A percentile compares a stretch with the other conserved stretches of the same genome.
Conservation (phyloP, 805 yeast genomes). For the Saturnispora silvae region DNA sequence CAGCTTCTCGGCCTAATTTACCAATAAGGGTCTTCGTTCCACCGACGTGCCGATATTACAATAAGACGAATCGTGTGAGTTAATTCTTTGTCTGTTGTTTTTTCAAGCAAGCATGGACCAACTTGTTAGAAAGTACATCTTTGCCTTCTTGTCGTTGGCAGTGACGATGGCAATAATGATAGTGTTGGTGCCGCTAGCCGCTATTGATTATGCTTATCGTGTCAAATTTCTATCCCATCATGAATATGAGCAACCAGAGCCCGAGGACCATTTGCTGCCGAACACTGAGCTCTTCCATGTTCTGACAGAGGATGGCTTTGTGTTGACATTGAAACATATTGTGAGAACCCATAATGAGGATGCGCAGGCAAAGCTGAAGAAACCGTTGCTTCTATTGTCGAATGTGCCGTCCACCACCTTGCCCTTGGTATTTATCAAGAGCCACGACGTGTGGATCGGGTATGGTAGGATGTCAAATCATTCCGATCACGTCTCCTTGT, state of each 20-base stretch:
- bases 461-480: background rate
- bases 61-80: too few relatives aligned
- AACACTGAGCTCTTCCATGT: background rate
- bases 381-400: background rate
- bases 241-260: background rate
- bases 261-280: background rate
- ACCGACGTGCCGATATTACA: too few relatives aligned
- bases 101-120: too few relatives aligned
- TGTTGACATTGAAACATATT: conserved; percentile 1
- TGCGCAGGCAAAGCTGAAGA: background rate
- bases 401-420: conserved; percentile 1
- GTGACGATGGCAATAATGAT: too few relatives aligned
- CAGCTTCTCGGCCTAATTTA: too few relatives aligned
- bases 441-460: conserved; percentile 1
- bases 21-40: too few relatives aligned
- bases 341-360: background rate
- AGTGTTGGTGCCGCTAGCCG: background rate
- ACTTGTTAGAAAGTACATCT: too few relatives aligned
- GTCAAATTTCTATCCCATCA: conserved; percentile 1
- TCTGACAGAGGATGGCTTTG: background rate
- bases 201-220: background rate
- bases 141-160: too few relatives aligned
- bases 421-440: background rate
- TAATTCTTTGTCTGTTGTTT: too few relatives aligned
- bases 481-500: background rate